Evolutionary conservation across 1,284 basidiomycete genomes (phyloP).

Genomic region (Pyrrhoderma lamaoense): DNA sequence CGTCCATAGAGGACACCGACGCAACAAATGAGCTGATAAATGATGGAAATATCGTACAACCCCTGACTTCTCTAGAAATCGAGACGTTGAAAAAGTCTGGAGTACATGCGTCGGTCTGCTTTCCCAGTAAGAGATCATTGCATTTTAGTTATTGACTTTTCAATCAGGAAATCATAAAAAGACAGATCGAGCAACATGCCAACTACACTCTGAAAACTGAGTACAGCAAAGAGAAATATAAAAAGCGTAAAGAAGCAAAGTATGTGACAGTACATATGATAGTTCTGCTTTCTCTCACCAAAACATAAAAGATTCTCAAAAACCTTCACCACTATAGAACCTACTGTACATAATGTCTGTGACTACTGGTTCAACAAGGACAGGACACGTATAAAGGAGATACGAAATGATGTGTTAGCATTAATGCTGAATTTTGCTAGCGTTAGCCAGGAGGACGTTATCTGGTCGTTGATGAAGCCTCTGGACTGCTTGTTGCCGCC

Average conservation of each 20-base stretch:
- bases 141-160: constrained; percentile 3
- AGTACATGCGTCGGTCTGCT: constrained; percentile 58
- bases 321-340: constrained; percentile 82
- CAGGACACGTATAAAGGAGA: constrained; percentile 72
- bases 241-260: constrained; percentile 93
- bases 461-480: constrained; percentile 88
- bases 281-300: constrained; percentile 4
- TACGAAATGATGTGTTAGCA: constrained; percentile 84
- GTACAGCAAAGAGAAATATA: constrained; percentile 96
- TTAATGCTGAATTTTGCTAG: constrained; percentile 84
- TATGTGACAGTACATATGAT: constrained; percentile 31
- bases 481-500: constrained; percentile 82
- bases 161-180: constrained; percentile 84
- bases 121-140: not conserved
- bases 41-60: constrained; percentile 72
- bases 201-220: constrained; percentile 91
- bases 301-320: constrained; percentile 68
- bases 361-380: constrained; percentile 86
- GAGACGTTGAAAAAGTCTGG: constrained; percentile 72
- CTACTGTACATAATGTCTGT: constrained; percentile 83
- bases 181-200: constrained; percentile 86
- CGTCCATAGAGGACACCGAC: constrained; percentile 71
- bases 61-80: constrained; percentile 76
- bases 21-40: constrained; percentile 87
- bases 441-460: constrained; percentile 81